Conservation (phyloP, 2,329 filamentous ascomycete genomes). For the Fusarium pseudoanthophilum region DNA sequence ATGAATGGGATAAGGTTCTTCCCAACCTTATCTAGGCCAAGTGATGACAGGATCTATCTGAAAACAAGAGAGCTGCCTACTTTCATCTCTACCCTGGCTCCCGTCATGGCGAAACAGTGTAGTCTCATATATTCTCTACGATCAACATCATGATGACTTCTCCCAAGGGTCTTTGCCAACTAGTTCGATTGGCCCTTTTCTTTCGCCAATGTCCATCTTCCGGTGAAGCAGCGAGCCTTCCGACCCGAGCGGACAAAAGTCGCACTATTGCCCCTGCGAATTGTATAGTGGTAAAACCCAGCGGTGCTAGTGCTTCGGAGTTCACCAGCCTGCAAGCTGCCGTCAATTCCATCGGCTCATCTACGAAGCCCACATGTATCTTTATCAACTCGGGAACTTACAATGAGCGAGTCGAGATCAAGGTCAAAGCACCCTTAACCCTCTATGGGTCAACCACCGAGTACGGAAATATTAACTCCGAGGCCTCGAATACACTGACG, state of each 20-base stretch:
- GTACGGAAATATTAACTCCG: not conserved
- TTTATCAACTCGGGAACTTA: not conserved
- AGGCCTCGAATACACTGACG: accelerated
- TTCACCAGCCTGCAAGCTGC: not conserved
- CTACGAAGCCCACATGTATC: not conserved
- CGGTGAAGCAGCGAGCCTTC: not conserved
- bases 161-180: not conserved
- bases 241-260: not conserved
- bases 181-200: not conserved
- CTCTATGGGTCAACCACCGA: not conserved
- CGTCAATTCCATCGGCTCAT: not conserved
- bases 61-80: not conserved
- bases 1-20: not conserved
- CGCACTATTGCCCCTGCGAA: not conserved
- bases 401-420: not conserved
- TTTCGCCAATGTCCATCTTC: accelerated
- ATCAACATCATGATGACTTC: not conserved
- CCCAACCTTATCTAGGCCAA: too few relatives aligned
- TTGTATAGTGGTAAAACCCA: not conserved
- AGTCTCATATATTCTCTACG: too few relatives aligned
- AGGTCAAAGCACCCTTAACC: not conserved
- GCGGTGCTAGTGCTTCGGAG: not conserved
- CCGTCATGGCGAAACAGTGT: not conserved
- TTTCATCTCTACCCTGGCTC: too few relatives aligned
- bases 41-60: not conserved